Evolutionary conservation across 169 alveolate species (phyloP), one percentile per base, ranked within the genome.

Genomic region (Plasmodium malariae): DNA sequence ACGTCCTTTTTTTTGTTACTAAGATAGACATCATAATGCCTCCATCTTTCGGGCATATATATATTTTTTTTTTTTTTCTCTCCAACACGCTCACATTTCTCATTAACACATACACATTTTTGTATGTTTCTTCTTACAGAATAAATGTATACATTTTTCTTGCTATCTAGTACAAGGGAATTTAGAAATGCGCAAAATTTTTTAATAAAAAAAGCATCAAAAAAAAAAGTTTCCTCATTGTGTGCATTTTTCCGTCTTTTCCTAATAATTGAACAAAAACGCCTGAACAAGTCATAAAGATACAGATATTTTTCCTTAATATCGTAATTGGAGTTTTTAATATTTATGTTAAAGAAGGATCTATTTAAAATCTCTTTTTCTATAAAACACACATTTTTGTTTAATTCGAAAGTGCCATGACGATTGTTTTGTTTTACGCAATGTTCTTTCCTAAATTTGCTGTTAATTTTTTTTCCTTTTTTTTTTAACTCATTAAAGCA

Each of bases 331-430:
- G 91, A 83, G 36, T 30, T 19, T 3, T 9, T 59, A 54, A 83
- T 83, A 59, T 28, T 70, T 17, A 83, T 24, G 28, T 71, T 65
- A 43, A 67, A 67, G 0, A 83, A 59, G 1, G 19, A 83, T 59
- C 91, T 68, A 72, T 83, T 83, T 19, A 83, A 17, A 3, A 43
- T 83, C 21, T 83, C 85, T 21, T 83, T 83, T 57, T 83, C 74
- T 34, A 55, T 9, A 43, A 54, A 83, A 11, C 65, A 83, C n/a
- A 68, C 3, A 32, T 83, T 34, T 69, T 63, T 83, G 2, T 69
- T 83, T 54, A 83, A 28, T 43, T 83, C 91, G 24, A 63, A 21
- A 6, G 30, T 37, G 12, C 17, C 36, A 7, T 5, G 14, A 0
- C 32, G 14, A 37, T 51, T 12, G 21, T 36, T 11, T 12, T 48